These are phyloP conservation scores for Botrytis porri DNA, from an alignment of 2,329 filamentous ascomycete species.

Conservation along the genomic window DNA sequence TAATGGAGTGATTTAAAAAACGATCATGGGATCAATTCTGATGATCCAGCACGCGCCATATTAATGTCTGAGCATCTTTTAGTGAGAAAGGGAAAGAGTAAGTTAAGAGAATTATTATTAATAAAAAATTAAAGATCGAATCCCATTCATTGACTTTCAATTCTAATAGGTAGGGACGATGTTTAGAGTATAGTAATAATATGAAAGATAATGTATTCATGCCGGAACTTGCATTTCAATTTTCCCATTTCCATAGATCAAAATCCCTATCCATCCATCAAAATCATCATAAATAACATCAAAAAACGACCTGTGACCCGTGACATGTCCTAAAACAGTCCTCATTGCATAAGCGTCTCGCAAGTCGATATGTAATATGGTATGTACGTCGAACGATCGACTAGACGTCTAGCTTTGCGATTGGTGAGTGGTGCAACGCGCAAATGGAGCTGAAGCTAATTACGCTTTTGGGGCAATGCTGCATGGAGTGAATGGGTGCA, in stretches of 20 bases:
- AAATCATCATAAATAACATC: background rate
- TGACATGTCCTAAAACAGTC: conserved; percentile 11
- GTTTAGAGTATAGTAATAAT: background rate
- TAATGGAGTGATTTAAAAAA: conserved; percentile 8
- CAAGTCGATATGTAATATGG: background rate
- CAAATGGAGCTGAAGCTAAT: conserved; percentile 16
- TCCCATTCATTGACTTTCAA: background rate
- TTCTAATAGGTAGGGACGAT: background rate
- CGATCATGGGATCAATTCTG: conserved; percentile 19
- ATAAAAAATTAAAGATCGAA: background rate
- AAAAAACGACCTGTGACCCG: background rate
- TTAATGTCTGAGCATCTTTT: conserved; percentile 6
- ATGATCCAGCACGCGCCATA: conserved; percentile 14
- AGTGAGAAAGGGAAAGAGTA: background rate
- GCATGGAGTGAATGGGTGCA: conserved; percentile 17
- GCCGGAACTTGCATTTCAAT: background rate
- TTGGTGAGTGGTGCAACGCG: background rate
- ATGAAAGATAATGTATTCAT: conserved; percentile 1
- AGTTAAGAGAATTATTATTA: background rate
- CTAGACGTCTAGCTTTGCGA: background rate
- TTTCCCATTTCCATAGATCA: background rate
- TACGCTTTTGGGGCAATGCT: conserved; percentile 5
- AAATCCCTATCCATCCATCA: background rate
- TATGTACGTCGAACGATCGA: background rate
- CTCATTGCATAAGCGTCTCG: conserved; percentile 15